These are phyloP conservation scores for Fusarium kyushuense DNA, from an alignment of 2,329 filamentous ascomycete genomes.

Conservation along the genomic window DNA sequence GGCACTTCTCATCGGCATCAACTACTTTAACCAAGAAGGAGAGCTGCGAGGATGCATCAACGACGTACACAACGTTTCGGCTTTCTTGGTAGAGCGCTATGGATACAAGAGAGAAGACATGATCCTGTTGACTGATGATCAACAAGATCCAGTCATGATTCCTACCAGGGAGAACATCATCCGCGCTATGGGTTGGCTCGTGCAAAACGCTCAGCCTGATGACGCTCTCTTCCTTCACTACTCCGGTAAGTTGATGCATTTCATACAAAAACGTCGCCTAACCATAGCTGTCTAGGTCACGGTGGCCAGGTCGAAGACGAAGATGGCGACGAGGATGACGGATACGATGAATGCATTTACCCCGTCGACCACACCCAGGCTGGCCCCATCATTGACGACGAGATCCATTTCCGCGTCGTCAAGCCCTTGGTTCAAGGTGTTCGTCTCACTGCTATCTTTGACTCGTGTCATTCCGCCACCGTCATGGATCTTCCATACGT, in stretches of 20 bases:
- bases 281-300: slow-evolving; percentile 65
- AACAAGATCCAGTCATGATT: slow-evolving; percentile 74
- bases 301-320: slow-evolving; percentile 80
- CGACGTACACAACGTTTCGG: slow-evolving; percentile 81
- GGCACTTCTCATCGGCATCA: slow-evolving; percentile 82
- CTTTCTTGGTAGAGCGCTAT: slow-evolving; percentile 75
- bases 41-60: slow-evolving; percentile 84
- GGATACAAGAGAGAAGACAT: slow-evolving; percentile 83
- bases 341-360: slow-evolving; percentile 83
- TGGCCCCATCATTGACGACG: slow-evolving; percentile 83
- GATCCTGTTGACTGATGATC: slow-evolving; percentile 82
- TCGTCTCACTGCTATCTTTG: slow-evolving; percentile 84
- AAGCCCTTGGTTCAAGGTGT: slow-evolving; percentile 83
- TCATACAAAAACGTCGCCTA: neutral
- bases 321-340: slow-evolving; percentile 82
- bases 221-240: slow-evolving; percentile 84
- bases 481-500: slow-evolving; percentile 82
- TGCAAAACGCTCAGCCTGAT: slow-evolving; percentile 77
- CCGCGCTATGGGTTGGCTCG: slow-evolving; percentile 80
- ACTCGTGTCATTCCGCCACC: slow-evolving; percentile 84
- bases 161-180: slow-evolving; percentile 83
- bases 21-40: slow-evolving; percentile 79
- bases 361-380: slow-evolving; percentile 77
- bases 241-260: slow-evolving; percentile 63
- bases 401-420: slow-evolving; percentile 84